Evolutionary conservation across 164 flowering plant genomes (phyloP), one percentile per base, ranked within the genome.

Genomic region (Vitis labrusca): DNA sequence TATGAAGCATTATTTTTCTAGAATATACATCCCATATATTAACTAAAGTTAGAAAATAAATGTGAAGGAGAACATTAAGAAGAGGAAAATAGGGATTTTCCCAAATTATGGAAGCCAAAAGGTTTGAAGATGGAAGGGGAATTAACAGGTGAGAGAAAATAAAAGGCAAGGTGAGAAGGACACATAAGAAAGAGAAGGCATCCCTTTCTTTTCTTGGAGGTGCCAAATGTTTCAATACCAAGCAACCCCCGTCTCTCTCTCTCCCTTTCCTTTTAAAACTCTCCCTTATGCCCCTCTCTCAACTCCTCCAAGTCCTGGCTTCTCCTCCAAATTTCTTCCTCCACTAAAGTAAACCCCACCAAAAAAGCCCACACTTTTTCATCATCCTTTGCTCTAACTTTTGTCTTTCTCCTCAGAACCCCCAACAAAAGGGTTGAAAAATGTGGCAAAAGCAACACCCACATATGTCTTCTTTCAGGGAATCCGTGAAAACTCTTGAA

Each of bases 401-500:
- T 27, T 54, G 23, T 49, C 48, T 67, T n/a, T 59, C 61, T 53
- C 27, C 49, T 66, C 59, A 30, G 23, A 57, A 47, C 50, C 47
- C 44, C 44, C 44, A 5, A 37, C 23, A 70, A 53, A 69, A 60
- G 61, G 65, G 52, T 59, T 65, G 62, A 52, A 58, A 65, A 68
- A 90, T 90, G 93, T 80, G 81, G 91, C 91, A 82, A 56, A 78
- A 81, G 32, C 85, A 81, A 61, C 74, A 37, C 71, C 63, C 66
- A 52, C 12, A 82, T 58, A 71, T 37, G 44, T 81, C 88, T 66
- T 86, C 87, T 69, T 86, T 75, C 73, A 83, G 72, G 67, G 97
- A 92, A 75, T 92, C 97, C 23, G 61, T 90, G 66, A 89, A 88
- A 78, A 79, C 85, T 59, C 88, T 91, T 78, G 93, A 92, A 84